Evolutionary conservation across 805 yeast species (phyloP), one percentile per base, ranked within the genome.

Genomic region (Candida palmyrensis): DNA sequence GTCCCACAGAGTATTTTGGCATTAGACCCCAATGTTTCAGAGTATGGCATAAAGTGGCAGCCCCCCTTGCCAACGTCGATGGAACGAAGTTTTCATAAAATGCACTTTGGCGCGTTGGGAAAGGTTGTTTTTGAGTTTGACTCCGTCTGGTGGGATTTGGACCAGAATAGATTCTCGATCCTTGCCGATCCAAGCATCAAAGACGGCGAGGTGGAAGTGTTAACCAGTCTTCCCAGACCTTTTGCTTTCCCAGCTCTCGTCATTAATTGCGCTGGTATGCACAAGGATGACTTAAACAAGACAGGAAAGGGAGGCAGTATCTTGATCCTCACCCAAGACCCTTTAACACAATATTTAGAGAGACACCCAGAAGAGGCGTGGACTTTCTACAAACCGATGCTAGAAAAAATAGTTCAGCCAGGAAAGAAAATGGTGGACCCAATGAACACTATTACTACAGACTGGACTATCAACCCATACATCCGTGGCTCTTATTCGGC

Each of bases 401-500:
- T 76, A 33, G 39, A 44, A 35, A 55, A 51, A 47, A 41, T 53
- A 36, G 53, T 38, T 38, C 39, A 39, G 37, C n/a, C n/a, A n/a
- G n/a, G n/a, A n/a, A 33, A 30, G 5, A 8, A 27, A 10, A 38
- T 53, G 6, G 26, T 44, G 5, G 53, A 47, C 4, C 63, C 62
- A 2, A 48, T 56, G 25, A 57, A 58, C 40, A 43, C 77, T 69
- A 29, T 63, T 1, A 54, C 59, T 19, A 73, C 90, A 0, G 62
- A 76, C 18, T 90, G 97, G 97, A 81, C 94, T 1, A 51, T 53
- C 2, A 94, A 89, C 44, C 86, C 87, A 1, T 85, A 69, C 48
- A 70, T 85, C 2, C 59, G 83, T 35, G 97, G 97, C 3, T 78
- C 96, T 1, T 90, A 86, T 55, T 71, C 85, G 8, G 88, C 89